Percentiles rank a stretch among this genome's conserved stretches.
Evolutionary conservation across 2,329 filamentous ascomycete genomes (phyloP).

Genomic region (Cercospora zeae-maydis): DNA sequence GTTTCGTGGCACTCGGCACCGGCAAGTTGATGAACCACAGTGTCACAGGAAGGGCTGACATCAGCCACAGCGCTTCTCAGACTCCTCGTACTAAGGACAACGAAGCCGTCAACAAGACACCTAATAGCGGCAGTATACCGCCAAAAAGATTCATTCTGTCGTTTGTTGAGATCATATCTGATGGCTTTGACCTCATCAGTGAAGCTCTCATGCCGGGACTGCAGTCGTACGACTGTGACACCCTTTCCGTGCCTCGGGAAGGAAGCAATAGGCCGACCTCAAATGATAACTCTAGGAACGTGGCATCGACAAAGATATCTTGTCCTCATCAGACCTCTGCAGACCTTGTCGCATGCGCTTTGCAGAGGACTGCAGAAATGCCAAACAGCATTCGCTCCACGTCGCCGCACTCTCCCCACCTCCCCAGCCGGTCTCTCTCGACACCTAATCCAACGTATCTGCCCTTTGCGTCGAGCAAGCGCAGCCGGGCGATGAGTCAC

Average conservation of each 20-base stretch:
- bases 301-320: background rate
- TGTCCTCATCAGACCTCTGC: too few relatives aligned
- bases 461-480: background rate
- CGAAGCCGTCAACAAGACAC: background rate
- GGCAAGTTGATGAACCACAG: background rate
- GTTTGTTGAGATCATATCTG: background rate
- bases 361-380: background rate
- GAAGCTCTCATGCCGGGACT: constrained; percentile 11
- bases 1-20: background rate
- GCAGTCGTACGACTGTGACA: background rate
- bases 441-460: background rate
- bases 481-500: background rate
- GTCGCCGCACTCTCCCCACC: background rate
- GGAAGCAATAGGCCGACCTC: background rate
- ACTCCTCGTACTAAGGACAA: background rate
- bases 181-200: constrained; percentile 5
- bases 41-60: background rate
- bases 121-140: background rate
- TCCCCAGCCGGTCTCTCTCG: background rate
- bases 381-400: background rate
- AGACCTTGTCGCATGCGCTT: too few relatives aligned
- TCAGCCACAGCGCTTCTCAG: background rate
- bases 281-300: background rate
- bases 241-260: background rate
- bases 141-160: background rate